Evolutionary conservation across 2,329 filamentous ascomycete genomes (phyloP).

Genomic region (Talaromyces sp.): DNA sequence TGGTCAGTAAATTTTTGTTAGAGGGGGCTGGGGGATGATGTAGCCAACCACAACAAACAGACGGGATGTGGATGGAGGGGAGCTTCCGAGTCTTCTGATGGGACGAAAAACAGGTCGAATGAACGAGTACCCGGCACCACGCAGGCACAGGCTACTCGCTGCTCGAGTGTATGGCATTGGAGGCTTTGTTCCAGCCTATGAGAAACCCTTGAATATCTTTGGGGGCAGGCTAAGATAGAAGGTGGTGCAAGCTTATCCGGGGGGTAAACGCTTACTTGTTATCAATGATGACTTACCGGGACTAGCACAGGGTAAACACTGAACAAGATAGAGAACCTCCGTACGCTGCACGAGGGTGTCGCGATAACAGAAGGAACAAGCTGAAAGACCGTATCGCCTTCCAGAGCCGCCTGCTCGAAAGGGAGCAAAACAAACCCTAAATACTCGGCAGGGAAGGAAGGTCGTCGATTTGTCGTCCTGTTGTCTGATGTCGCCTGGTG

Average conservation of each 20-base stretch:
- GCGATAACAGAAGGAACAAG: neutral
- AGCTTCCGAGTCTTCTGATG: constrained; percentile 10
- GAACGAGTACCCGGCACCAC: constrained; percentile 21
- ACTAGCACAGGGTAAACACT: neutral
- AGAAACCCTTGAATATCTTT: neutral
- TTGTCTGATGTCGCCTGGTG: neutral
- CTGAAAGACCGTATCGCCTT: neutral
- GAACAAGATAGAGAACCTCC: neutral
- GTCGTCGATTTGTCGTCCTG: neutral
- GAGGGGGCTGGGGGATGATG: constrained; percentile 15
- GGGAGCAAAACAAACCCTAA: neutral
- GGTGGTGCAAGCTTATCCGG: constrained; percentile 1
- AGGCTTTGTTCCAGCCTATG: constrained; percentile 1
- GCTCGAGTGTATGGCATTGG: neutral
- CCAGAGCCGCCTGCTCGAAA: constrained; percentile 1
- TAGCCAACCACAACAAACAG: constrained; percentile 18
- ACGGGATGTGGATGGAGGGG: constrained; percentile 18
- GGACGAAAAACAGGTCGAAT: constrained; percentile 13
- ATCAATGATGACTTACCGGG: constrained; percentile 8
- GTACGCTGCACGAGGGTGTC: neutral
- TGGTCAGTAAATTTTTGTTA: constrained; percentile 5
- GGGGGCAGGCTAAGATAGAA: constrained; percentile 2
- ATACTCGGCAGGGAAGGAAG: neutral
- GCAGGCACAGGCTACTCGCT: constrained; percentile 30
- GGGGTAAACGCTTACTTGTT: neutral